Conservation (phyloP, 306 rosid genomes). For the Citrullus mucosospermus region DNA sequence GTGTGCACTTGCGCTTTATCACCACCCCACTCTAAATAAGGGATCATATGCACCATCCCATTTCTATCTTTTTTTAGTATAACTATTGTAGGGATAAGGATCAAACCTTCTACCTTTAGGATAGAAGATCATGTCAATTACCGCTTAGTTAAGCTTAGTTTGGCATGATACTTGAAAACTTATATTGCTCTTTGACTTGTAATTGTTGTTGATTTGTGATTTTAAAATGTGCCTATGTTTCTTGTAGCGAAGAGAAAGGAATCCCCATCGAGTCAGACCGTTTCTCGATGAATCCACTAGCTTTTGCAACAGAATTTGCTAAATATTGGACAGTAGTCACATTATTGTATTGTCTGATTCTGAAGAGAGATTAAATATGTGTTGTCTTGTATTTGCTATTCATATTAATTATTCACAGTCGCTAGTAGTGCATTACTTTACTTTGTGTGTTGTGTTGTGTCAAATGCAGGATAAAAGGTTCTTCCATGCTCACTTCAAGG, state of each 20-base stretch:
- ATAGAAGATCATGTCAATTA: no score
- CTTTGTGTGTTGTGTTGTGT: neutral
- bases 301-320: no score
- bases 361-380: conserved; percentile 39
- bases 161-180: neutral
- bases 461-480: conserved; percentile 42
- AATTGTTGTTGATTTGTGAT: conserved; percentile 1
- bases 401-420: neutral
- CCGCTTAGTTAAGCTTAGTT: no score
- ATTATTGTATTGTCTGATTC: conserved; percentile 56
- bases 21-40: no score
- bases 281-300: conserved; percentile 65
- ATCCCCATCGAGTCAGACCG: conserved; percentile 62
- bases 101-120: no score
- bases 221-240: neutral
- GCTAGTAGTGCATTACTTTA: neutral
- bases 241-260: conserved; percentile 52
- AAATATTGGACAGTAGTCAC: no score
- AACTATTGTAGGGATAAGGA: no score
- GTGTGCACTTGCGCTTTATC: no score
- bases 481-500: conserved; percentile 91
- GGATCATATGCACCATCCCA: no score
- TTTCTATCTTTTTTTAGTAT: no score
- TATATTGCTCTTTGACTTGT: neutral
- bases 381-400: neutral